Conservation (phyloP, 2,329 filamentous ascomycete species). For the Bimuria novae-zelandiae region DNA sequence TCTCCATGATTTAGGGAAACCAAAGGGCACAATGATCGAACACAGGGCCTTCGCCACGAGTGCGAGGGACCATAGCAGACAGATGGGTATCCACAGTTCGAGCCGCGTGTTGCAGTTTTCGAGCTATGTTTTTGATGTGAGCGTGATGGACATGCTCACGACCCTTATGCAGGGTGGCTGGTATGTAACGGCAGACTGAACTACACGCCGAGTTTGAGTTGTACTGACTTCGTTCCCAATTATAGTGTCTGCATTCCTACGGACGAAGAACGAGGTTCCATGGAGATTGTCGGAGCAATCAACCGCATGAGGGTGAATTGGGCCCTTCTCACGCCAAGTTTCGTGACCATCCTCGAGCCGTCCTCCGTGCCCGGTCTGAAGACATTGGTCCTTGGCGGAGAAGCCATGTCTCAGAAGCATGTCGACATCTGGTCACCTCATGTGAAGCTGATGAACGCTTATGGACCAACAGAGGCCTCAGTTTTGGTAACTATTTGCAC, state of each 20-base stretch:
- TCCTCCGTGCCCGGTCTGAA: conserved; percentile 46
- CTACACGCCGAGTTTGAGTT: no score
- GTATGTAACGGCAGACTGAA: no score
- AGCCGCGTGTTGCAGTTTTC: conserved; percentile 56
- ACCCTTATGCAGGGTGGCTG: conserved; percentile 62
- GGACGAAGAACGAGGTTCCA: conserved; percentile 54
- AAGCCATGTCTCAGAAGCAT: conserved; percentile 29
- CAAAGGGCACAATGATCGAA: conserved; percentile 62
- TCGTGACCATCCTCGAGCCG: conserved; percentile 24
- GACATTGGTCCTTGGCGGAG: conserved; percentile 47
- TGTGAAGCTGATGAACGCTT: conserved; percentile 2
- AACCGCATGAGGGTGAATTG: conserved; percentile 15
- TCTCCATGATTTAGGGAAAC: conserved; percentile 32
- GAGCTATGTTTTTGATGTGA: conserved; percentile 61
- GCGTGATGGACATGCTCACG: conserved; percentile 59
- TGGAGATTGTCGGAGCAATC: conserved; percentile 56
- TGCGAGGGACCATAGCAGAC: conserved; percentile 35
- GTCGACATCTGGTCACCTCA: not conserved
- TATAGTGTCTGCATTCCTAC: conserved; percentile 62
- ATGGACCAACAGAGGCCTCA: conserved; percentile 15
- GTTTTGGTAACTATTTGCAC: conserved; percentile 12
- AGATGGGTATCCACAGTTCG: conserved; percentile 52
- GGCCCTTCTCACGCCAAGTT: conserved; percentile 6
- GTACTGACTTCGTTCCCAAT: no score
- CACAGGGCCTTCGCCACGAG: conserved; percentile 2